Percentiles rank a stretch among this genome's conserved stretches.
Conservation (phyloP, 331 rosid species). For the Malus hybrid region DNA sequence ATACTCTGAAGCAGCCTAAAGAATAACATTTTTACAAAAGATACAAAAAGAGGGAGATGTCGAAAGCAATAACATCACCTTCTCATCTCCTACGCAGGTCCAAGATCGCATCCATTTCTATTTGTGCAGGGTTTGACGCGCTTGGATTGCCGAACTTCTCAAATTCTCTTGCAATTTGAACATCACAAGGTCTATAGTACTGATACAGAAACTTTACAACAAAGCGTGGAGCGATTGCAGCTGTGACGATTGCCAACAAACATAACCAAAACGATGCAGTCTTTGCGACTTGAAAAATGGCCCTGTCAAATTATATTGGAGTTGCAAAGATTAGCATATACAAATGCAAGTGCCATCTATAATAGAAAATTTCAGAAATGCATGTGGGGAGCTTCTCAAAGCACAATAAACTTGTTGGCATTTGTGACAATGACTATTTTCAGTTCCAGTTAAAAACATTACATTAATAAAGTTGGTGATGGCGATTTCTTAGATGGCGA, state of each 20-base stretch:
- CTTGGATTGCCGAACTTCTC: slow-evolving; percentile 43
- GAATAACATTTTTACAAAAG: slow-evolving; percentile 20
- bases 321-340: slow-evolving; percentile 22
- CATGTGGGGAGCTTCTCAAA: not conserved
- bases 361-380: not conserved
- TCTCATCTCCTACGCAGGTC: slow-evolving; percentile 30
- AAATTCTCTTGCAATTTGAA: slow-evolving; percentile 74
- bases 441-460: too few species aligned
- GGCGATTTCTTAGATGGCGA: too few species aligned
- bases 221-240: slow-evolving; percentile 68
- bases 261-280: slow-evolving; percentile 59
- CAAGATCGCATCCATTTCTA: slow-evolving; percentile 66
- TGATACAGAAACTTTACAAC: slow-evolving; percentile 48
- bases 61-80: slow-evolving; percentile 16
- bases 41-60: not conserved
- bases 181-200: slow-evolving; percentile 54
- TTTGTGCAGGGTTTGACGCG: slow-evolving; percentile 40
- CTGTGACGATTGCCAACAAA: slow-evolving; percentile 44
- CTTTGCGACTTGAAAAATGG: slow-evolving; percentile 37
- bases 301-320: slow-evolving; percentile 51
- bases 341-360: not conserved
- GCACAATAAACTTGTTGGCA: not conserved
- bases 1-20: slow-evolving; percentile 45
- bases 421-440: too few species aligned
- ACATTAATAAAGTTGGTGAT: too few species aligned